phyloP scores from a whole-genome alignment of 805 yeast genomes.

The Teunomyces stri region DNA sequence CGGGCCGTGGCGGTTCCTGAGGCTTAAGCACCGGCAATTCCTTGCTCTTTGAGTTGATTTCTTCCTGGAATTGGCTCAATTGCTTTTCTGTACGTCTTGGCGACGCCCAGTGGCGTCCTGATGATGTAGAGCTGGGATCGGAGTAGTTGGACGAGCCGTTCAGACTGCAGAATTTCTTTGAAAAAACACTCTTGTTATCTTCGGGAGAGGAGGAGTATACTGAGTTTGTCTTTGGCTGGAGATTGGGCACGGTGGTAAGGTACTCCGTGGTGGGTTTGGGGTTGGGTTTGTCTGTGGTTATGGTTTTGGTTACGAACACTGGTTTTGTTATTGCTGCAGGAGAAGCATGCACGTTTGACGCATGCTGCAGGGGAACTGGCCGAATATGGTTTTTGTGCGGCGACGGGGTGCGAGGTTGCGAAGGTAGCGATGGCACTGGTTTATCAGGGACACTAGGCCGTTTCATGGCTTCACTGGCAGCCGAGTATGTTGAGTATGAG shows the following conservation, averaged over 20 bases:
- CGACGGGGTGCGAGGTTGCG: conserved; percentile 8
- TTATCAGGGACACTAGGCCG: conserved; percentile 6
- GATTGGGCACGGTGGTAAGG: neutral
- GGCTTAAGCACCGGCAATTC: conserved; percentile 22
- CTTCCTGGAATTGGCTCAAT: conserved; percentile 34
- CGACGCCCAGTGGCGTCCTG: conserved; percentile 41
- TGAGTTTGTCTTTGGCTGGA: conserved; percentile 8
- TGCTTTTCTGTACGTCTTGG: conserved; percentile 37
- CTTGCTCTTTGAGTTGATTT: conserved; percentile 34
- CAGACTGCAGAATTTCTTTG: conserved; percentile 7
- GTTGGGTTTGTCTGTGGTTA: neutral
- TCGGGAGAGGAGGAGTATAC: conserved; percentile 13
- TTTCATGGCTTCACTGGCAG: conserved; percentile 10
- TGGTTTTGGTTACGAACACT: neutral
- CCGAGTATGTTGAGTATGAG: conserved; percentile 27
- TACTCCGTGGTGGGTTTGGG: neutral
- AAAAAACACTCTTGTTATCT: conserved; percentile 19
- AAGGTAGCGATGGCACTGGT: neutral
- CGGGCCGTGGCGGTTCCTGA: conserved; percentile 9
- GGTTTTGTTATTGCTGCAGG: too few species aligned
- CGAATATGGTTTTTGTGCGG: conserved; percentile 12
- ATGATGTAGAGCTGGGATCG: conserved; percentile 31
- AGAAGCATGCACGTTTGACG: neutral
- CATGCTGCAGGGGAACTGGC: neutral
- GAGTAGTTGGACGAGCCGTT: conserved; percentile 30